A percentile compares a stretch with the other conserved stretches of the same genome.
These are phyloP conservation scores for Beverwykella pulmonaria DNA, from an alignment of 495 filamentous ascomycete species.

Conservation along the genomic window DNA sequence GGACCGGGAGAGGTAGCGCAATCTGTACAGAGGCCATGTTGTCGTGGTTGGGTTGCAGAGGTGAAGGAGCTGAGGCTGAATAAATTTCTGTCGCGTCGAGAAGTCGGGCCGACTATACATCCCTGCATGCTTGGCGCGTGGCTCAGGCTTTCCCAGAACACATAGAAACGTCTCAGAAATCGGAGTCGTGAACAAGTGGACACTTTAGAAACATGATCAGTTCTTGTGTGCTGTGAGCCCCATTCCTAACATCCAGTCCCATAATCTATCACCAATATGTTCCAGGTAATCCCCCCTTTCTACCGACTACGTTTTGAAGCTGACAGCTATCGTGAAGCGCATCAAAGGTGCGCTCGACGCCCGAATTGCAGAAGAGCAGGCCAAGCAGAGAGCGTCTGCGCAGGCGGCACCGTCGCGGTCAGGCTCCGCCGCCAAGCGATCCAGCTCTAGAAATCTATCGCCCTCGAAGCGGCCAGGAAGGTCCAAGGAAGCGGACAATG, in stretches of 20 bases:
- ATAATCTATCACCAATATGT: slow-evolving; percentile 28
- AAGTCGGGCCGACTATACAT: slow-evolving; percentile 3
- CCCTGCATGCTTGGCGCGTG: background rate
- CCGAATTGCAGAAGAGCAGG: slow-evolving; percentile 87
- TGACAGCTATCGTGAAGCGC: slow-evolving; percentile 56
- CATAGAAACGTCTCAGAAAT: slow-evolving; percentile 22
- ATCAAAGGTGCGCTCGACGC: slow-evolving; percentile 83
- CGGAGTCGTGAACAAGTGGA: background rate
- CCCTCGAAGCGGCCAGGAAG: slow-evolving; percentile 56
- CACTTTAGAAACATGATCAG: slow-evolving; percentile 7
- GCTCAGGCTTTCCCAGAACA: background rate
- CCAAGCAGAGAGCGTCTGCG: slow-evolving; percentile 62
- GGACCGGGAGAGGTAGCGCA: slow-evolving; percentile 76
- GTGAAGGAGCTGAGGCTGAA: background rate
- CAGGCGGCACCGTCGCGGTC: slow-evolving; percentile 55
- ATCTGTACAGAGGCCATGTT: slow-evolving; percentile 85
- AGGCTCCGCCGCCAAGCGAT: slow-evolving; percentile 52
- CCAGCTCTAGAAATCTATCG: slow-evolving; percentile 55
- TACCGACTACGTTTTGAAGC: background rate
- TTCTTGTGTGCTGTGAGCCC: background rate
- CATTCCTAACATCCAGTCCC: background rate
- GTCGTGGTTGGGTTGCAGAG: slow-evolving; percentile 36
- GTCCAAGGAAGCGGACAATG: slow-evolving; percentile 51
- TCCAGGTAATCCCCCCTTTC: slow-evolving; percentile 29
- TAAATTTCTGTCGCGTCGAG: slow-evolving; percentile 2